Conservation (phyloP, 495 filamentous ascomycete species). For the Penicillium herquei region DNA sequence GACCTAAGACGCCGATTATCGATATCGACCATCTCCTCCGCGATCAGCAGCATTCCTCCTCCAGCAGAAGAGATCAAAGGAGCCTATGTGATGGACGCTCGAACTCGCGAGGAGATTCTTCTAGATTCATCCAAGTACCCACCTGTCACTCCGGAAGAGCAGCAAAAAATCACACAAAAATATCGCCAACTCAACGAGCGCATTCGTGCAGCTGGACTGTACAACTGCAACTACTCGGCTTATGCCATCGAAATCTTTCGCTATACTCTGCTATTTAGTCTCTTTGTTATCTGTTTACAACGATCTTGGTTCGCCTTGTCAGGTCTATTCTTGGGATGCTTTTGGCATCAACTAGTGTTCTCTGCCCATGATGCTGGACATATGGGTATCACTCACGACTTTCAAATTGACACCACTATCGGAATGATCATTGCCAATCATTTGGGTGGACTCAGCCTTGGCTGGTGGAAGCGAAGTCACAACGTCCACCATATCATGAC, state of each 20-base stretch:
- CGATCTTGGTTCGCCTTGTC: conserved; percentile 31
- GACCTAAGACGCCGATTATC: conserved; percentile 13
- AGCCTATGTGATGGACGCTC: conserved; percentile 53
- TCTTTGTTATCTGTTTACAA: conserved; percentile 47
- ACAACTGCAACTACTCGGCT: conserved; percentile 74
- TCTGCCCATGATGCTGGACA: conserved; percentile 88
- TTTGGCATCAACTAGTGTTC: conserved; percentile 92
- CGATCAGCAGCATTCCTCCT: conserved; percentile 3
- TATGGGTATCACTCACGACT: conserved; percentile 88
- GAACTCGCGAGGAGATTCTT: conserved; percentile 66
- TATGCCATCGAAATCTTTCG: conserved; percentile 67
- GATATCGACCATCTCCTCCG: conserved; percentile 55
- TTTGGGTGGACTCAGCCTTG: conserved; percentile 75
- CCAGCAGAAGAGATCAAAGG: not conserved
- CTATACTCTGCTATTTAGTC: conserved; percentile 61
- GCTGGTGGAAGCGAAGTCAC: conserved; percentile 95
- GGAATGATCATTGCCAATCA: conserved; percentile 84
- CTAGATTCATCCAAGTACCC: conserved; percentile 73
- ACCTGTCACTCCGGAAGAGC: conserved; percentile 61
- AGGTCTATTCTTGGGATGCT: conserved; percentile 67
- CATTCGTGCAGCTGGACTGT: conserved; percentile 68
- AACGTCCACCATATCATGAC: conserved; percentile 95
- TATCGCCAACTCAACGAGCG: conserved; percentile 68
- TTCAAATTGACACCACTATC: conserved; percentile 73
- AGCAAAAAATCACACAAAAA: conserved; percentile 67